Conservation (phyloP, 164 flowering plant genomes). For the Warburgia ugandensis region DNA sequence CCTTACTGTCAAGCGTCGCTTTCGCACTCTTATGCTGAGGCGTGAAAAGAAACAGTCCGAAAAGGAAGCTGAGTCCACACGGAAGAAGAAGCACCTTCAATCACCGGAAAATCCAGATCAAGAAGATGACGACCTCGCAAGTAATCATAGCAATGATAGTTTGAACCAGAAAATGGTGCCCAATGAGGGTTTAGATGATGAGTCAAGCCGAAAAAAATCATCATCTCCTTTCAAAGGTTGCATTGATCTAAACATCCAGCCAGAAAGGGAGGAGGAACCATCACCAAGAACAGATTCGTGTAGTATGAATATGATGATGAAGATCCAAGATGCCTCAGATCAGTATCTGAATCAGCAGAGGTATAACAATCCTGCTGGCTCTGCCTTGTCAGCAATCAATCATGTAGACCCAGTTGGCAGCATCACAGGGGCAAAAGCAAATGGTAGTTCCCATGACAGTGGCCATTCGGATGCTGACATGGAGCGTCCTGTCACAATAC, state of each 20-base stretch:
- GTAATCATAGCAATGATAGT: slow-evolving; percentile 20
- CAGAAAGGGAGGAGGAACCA: slow-evolving; percentile 66
- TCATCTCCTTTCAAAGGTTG: slow-evolving; percentile 56
- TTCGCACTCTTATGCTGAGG: slow-evolving; percentile 56
- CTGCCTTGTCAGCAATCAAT: slow-evolving; percentile 8
- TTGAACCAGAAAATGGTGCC: slow-evolving; percentile 18
- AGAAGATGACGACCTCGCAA: slow-evolving; percentile 24
- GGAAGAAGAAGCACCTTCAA: slow-evolving; percentile 28
- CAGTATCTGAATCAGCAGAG: slow-evolving; percentile 25
- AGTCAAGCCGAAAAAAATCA: slow-evolving; percentile 23
- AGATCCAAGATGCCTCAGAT: slow-evolving; percentile 33
- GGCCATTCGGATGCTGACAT: too few relatives aligned
- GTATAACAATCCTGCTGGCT: slow-evolving; percentile 9
- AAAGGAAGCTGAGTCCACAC: slow-evolving; percentile 42
- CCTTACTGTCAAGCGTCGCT: slow-evolving; percentile 64
- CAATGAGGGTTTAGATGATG: slow-evolving; percentile 32
- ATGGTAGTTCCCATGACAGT: too few relatives aligned
- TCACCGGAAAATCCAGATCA: slow-evolving; percentile 18
- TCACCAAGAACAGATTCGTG: slow-evolving; percentile 46
- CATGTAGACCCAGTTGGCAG: slow-evolving; percentile 11
- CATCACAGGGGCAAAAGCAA: slow-evolving; percentile 17
- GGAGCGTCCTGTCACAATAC: too few relatives aligned
- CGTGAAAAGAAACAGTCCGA: slow-evolving; percentile 63
- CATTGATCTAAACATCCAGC: slow-evolving; percentile 78
- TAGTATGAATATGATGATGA: slow-evolving; percentile 23